These are phyloP conservation scores for Termitomyces sp. DNA, from an alignment of 768 basidiomycete species.

Conservation along the genomic window DNA sequence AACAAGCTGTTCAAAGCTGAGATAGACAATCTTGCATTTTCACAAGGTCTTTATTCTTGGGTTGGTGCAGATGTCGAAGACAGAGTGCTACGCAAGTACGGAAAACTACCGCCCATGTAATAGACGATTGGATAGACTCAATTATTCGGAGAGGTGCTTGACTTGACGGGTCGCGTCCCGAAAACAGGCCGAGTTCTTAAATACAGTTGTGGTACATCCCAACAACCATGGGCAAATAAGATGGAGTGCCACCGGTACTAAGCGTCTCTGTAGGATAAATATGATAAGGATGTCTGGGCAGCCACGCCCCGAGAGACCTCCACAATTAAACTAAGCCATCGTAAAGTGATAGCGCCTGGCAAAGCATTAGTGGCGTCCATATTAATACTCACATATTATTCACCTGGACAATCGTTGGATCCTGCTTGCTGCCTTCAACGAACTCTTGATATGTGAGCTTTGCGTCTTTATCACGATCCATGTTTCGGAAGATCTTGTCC, in stretches of 20 bases:
- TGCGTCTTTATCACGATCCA: conserved; percentile 96
- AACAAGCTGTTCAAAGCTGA: conserved; percentile 89
- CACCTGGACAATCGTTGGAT: conserved; percentile 98
- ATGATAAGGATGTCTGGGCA: not conserved
- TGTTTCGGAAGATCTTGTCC: conserved; percentile 96
- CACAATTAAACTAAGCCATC: conserved; percentile 57
- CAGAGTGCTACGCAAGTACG: conserved; percentile 74
- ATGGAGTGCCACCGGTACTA: not conserved
- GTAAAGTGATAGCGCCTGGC: conserved; percentile 88
- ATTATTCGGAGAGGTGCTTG: not conserved
- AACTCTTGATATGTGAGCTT: conserved; percentile 95
- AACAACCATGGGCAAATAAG: not conserved
- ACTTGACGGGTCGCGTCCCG: not conserved
- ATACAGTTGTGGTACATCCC: not conserved
- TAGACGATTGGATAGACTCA: conserved; percentile 10
- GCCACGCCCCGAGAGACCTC: not conserved
- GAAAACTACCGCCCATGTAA: conserved; percentile 44
- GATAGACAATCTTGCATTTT: conserved; percentile 87
- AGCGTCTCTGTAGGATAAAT: not conserved
- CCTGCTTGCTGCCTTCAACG: conserved; percentile 97
- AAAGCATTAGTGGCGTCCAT: conserved; percentile 2
- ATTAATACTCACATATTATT: not conserved
- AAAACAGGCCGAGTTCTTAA: not conserved
- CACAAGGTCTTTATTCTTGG: conserved; percentile 85
- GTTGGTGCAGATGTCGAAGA: conserved; percentile 77